Base-by-base conservation (phyloP, 805 yeast species). In the Zygosaccharomyces gambellarensis region DNA sequence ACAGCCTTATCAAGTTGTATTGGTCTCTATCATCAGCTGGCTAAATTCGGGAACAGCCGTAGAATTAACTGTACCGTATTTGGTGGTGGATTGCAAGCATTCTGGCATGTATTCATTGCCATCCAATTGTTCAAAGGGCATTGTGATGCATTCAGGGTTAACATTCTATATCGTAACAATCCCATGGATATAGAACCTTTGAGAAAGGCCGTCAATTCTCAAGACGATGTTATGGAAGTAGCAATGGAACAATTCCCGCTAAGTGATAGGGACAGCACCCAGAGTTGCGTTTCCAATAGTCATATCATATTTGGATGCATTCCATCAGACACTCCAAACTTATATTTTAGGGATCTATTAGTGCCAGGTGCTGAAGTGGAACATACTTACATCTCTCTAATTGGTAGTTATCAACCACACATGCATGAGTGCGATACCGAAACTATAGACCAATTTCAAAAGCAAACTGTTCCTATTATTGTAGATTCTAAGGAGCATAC, bases 401-500 rank as follows among this genome's bases (percentile, higher is more conserved):
- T 83, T 57, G 89, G 89, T 1, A 79, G 85, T 17, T 83, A 82
- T 61, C 80, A 81, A 61, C 87, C 87, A 11, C 75, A 77, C 52
- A 82, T 83, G 88, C 71, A 71, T 36, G 89, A 83, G 63, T 74
- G 81, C 46, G 85, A 81, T 52, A 66, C 65, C 23, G 64, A 67
- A 2, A 65, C 77, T 36, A 67, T 79, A 9, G 57, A 60, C 3
- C 48, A 57, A 23, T 61, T 73, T 49, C 62, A 75, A 14, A 51
- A 54, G 1, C 56, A 63, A 9, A 67, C 66, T 5, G 73, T 74
- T 2, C 70, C 72, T 48, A 73, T 83, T 28, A 64, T 83, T 5
- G 85, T 82, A 3, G 89, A 83, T 57, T 81, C 87, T 0, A 69
- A 68, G 39, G 77, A 75, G 14, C 85, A 82, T 52, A 72, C 81